Base-by-base conservation (phyloP, 2,329 filamentous ascomycete species). In the Pseudogymnoascus sp. region DNA sequence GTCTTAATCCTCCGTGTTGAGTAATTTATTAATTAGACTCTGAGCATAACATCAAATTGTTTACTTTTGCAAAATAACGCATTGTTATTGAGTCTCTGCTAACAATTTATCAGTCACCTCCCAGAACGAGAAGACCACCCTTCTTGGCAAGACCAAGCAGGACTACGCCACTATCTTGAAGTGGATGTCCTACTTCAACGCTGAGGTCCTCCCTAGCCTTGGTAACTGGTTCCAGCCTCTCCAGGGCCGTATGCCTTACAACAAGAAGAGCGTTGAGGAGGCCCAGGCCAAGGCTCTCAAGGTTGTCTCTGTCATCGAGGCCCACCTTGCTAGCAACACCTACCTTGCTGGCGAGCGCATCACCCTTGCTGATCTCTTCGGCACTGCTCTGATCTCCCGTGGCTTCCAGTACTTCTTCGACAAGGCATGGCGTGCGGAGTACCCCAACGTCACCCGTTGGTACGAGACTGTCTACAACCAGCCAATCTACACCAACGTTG, bases 141-240 rank as follows among this genome's bases (percentile, higher is more conserved):
- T 99, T 69, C 87, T 99, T 72, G 94, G 94, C 76, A 97, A 97
- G 89, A 99, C 92, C 81, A 99, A 99, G 89, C 93, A 99, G 84
- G 94, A 99, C 87, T 93, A 97, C 79, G 94, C 94, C 72, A 92
- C 92, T 71, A 99, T 99, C 79, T 84, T 99, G 76, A 91, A 90
- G 80, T 99, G 94, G 94, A 87, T 97, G 88, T 97, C 93, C 69
- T 97, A 88, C 81, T 90, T 89, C 85, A 99, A 97, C 87, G 77
- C 80, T 65, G 93, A 99, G 83, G 76, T 97, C 73, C 83, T 96
- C 69, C 77, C 84, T 67, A 76, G 79, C 68, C 79, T 97, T 69
- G 87, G 82, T 79, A 82, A 77, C 75, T 97, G 91, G 91, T 94
- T 90, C 86, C 84, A 84, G 70, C 94, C 94, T 70, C 87, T 97